Evolutionary conservation across 805 yeast species (phyloP).

Genomic region (Torulaspora maleeae): DNA sequence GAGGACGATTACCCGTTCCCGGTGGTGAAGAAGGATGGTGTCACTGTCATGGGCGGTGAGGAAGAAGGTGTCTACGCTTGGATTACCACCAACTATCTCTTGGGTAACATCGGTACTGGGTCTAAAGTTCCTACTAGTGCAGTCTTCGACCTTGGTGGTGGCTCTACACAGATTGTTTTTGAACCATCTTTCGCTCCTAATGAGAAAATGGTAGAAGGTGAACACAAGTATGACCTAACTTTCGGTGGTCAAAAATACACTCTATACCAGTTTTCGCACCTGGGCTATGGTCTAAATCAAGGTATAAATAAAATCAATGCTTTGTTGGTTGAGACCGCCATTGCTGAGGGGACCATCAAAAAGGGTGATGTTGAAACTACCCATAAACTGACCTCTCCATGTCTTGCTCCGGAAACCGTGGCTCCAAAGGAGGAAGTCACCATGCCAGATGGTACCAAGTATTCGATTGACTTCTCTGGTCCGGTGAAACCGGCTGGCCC

Average conservation of each 20-base stretch:
- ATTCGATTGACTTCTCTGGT: conserved; percentile 60
- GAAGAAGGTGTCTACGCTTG: conserved; percentile 99
- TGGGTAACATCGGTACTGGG: conserved; percentile 83
- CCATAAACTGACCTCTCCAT: conserved; percentile 64
- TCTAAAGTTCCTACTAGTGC: conserved; percentile 86
- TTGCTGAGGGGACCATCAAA: conserved; percentile 40
- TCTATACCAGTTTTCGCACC: conserved; percentile 89
- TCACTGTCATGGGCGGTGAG: conserved; percentile 90
- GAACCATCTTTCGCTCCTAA: conserved; percentile 74
- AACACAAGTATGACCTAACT: conserved; percentile 71
- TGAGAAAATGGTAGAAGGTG: conserved; percentile 74
- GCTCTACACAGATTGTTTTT: conserved; percentile 96
- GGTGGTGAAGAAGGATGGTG: conserved; percentile 80
- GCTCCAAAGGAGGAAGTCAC: conserved; percentile 62
- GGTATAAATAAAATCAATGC: conserved; percentile 81
- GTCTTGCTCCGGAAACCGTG: conserved; percentile 72
- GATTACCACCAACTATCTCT: conserved; percentile 90
- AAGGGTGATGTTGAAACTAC: conserved; percentile 39
- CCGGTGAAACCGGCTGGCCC: conserved; percentile 62
- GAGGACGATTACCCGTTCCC: conserved; percentile 86
- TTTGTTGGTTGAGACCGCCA: conserved; percentile 51
- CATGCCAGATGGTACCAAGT: conserved; percentile 43
- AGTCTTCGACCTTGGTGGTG: conserved; percentile 97
- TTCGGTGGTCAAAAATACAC: conserved; percentile 80
- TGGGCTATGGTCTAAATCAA: conserved; percentile 93